phyloP scores from a whole-genome alignment of 2,329 filamentous ascomycete genomes.

The Atkinsonella hypoxylon region DNA sequence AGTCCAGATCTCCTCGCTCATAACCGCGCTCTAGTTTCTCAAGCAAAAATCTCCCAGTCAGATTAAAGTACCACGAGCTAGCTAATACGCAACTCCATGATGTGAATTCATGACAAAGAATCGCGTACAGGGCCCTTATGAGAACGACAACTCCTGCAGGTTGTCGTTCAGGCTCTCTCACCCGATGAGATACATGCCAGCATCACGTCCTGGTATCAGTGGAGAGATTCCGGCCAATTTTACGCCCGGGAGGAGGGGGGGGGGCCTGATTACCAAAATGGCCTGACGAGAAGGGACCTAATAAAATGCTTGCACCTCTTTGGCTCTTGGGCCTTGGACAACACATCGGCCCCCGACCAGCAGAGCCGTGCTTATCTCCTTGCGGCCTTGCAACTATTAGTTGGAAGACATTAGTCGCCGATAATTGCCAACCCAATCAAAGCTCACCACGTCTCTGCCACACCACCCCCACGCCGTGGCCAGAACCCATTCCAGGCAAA shows the following conservation, averaged over 20 bases:
- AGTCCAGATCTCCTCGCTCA: not conserved
- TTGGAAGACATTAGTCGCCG: conserved; percentile 1
- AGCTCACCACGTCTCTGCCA: conserved; percentile 23
- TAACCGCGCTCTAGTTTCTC: not conserved
- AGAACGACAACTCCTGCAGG: too few relatives aligned
- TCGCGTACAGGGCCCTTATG: too few relatives aligned
- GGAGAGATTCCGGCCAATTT: not conserved
- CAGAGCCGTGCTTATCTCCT: conserved; percentile 5
- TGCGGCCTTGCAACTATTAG: not conserved
- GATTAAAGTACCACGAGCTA: not conserved
- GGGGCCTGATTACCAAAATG: too few relatives aligned
- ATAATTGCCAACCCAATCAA: conserved; percentile 20
- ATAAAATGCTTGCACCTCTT: not conserved
- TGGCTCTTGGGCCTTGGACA: conserved; percentile 1
- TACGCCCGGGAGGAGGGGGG: not conserved
- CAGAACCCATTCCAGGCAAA: conserved; percentile 7
- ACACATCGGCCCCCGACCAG: conserved; percentile 1
- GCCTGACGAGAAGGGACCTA: not conserved
- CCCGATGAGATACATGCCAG: not conserved
- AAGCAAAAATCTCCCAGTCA: not conserved
- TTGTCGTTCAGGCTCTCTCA: too few relatives aligned
- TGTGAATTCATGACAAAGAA: too few relatives aligned
- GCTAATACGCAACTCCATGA: not conserved
- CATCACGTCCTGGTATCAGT: not conserved
- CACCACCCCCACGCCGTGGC: conserved; percentile 17